Percentiles rank a stretch among this genome's conserved stretches.
Conservation (phyloP, 2,329 filamentous ascomycete genomes). For the Sarocladium oryzae region DNA sequence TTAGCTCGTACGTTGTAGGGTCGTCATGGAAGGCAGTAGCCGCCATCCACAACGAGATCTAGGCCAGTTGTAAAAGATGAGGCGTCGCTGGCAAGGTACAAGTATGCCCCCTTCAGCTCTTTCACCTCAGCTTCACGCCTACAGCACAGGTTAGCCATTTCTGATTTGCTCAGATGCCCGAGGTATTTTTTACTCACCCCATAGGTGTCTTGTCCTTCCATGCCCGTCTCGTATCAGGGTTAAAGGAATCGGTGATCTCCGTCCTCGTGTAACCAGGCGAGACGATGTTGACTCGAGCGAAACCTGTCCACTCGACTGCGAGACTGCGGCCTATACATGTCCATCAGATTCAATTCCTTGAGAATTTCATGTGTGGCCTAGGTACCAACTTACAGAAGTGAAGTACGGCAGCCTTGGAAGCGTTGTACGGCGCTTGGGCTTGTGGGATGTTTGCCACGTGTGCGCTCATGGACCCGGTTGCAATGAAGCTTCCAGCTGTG, state of each 20-base stretch:
- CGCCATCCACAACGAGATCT: constrained; percentile 70
- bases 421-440: constrained; percentile 67
- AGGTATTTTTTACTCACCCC: constrained; percentile 40
- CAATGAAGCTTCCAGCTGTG: constrained; percentile 64
- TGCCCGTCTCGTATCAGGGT: constrained; percentile 59
- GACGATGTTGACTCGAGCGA: constrained; percentile 65
- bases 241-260: constrained; percentile 61
- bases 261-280: constrained; percentile 73
- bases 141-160: constrained; percentile 13
- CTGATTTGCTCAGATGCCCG: neutral
- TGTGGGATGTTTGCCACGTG: constrained; percentile 75
- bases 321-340: constrained; percentile 54
- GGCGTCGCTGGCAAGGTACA: constrained; percentile 77
- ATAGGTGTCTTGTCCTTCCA: constrained; percentile 78
- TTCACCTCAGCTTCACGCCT: constrained; percentile 63
- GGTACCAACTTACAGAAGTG: constrained; percentile 42
- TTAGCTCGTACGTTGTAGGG: neutral
- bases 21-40: constrained; percentile 51
- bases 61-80: constrained; percentile 74
- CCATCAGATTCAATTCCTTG: constrained; percentile 2
- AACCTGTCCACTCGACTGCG: constrained; percentile 71
- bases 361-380: neutral
- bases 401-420: constrained; percentile 60
- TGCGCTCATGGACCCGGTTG: constrained; percentile 72
- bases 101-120: constrained; percentile 76